These are phyloP conservation scores for Penicillium sclerotiorum DNA, from an alignment of 2,329 filamentous ascomycete species.

Conservation along the genomic window DNA sequence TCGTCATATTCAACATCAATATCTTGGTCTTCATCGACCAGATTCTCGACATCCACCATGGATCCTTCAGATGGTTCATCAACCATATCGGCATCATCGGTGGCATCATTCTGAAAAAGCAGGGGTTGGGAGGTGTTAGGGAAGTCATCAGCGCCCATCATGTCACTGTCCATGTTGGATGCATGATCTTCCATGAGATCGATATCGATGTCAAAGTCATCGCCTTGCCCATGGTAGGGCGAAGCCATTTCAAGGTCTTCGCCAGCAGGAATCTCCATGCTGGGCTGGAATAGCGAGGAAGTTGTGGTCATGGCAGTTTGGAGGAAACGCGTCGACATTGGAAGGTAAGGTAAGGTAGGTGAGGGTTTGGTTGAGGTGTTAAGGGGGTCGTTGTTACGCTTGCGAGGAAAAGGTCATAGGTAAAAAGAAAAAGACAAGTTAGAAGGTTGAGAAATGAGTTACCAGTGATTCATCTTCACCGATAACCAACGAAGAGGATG, in stretches of 20 bases:
- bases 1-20: slow-evolving; percentile 36
- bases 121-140: slow-evolving; percentile 33
- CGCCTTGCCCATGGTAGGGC: slow-evolving; percentile 45
- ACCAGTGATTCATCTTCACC: no score
- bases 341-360: slow-evolving; percentile 3
- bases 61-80: slow-evolving; percentile 46
- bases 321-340: slow-evolving; percentile 23
- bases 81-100: slow-evolving; percentile 51
- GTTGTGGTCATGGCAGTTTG: slow-evolving; percentile 41
- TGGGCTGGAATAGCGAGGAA: slow-evolving; percentile 31
- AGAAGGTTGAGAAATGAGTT: background rate
- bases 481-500: no score
- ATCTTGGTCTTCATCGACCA: slow-evolving; percentile 29
- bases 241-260: slow-evolving; percentile 51
- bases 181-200: slow-evolving; percentile 60
- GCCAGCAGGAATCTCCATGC: slow-evolving; percentile 40
- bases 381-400: background rate
- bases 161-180: slow-evolving; percentile 58
- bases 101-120: slow-evolving; percentile 33
- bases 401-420: background rate
- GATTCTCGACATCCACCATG: slow-evolving; percentile 40
- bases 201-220: slow-evolving; percentile 63
- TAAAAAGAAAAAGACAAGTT: slow-evolving; percentile 5
- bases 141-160: slow-evolving; percentile 45
- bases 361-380: slow-evolving; percentile 5